Evolutionary conservation across 2,329 filamentous ascomycete genomes (phyloP), one percentile per base, ranked within the genome.

Genomic region (Epichloe festucae): DNA sequence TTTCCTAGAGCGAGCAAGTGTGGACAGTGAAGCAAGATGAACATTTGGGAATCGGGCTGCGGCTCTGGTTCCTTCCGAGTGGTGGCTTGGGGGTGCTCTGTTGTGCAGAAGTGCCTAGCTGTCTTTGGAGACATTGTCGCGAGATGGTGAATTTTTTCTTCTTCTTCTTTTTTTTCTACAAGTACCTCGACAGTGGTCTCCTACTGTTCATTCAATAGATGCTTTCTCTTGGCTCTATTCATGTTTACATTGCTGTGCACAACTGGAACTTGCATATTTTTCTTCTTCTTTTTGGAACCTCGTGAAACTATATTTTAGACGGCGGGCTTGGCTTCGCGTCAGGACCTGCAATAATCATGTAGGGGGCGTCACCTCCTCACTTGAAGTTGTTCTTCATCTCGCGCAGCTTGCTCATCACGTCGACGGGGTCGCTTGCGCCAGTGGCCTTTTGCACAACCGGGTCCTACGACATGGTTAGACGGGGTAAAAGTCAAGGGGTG

Each of bases 331-430:
- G 51, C 66, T 67, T 31, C 31, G 31, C 14, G 48, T 49, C 52
- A 44, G 52, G 35, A 39, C 48, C n/a, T 38, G 34, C 19, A 17
- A 17, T 21, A 40, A 31, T 10, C 5, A 21, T 3, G 39, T 5
- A 10, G 14, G 36, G 12, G 12, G 8, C 12, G 43, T 6, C 10
- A 46, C 71, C 74, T 78, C 71, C 74, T 78, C 71, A 79, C 72
- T 76, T 77, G 67, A 81, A 81, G 67, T 74, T 79, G 64, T 94
- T 90, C 81, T 97, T 98, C 84, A 95, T 84, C 68, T 94, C 87
- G 51, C 93, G 77, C 61, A 97, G 71, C 60, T 84, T 84, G 35
- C 77, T 78, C 87, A 98, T 95, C 15, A 96, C 89, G 48, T 86
- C 81, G 2, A 91, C 75, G 0, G 89, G 84, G 41, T 90, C 79